phyloP scores from a whole-genome alignment of 2,329 filamentous ascomycete genomes.

The Triangularia verruculosa region DNA sequence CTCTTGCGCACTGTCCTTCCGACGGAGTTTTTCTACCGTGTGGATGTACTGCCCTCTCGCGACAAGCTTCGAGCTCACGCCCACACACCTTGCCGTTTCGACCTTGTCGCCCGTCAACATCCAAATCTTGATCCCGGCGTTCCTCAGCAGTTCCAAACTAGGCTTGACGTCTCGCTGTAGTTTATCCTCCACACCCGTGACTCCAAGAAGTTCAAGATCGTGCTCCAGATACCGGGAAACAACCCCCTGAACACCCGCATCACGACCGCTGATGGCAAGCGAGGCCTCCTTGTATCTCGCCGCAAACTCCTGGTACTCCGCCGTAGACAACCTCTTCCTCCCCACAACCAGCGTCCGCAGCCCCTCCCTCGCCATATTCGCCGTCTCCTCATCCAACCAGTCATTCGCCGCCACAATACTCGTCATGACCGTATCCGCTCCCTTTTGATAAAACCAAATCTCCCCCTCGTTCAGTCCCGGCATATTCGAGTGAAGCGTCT shows the following conservation, averaged over 20 bases:
- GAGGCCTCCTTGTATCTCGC: conserved; percentile 74
- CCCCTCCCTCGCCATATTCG: conserved; percentile 98
- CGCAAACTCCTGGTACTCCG: conserved; percentile 80
- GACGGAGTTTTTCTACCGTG: conserved; percentile 80
- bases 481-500: conserved; percentile 49
- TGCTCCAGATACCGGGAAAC: conserved; percentile 79
- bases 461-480: conserved; percentile 61
- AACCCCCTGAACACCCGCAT: conserved; percentile 75
- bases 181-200: conserved; percentile 97
- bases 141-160: conserved; percentile 88
- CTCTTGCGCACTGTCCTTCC: conserved; percentile 81
- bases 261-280: conserved; percentile 73
- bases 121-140: conserved; percentile 98
- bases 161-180: conserved; percentile 94
- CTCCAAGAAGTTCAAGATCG: conserved; percentile 89
- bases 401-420: conserved; percentile 92
- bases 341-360: conserved; percentile 91
- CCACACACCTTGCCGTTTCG: conserved; percentile 94
- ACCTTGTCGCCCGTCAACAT: conserved; percentile 99
- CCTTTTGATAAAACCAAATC: conserved; percentile 98
- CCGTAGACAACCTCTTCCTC: conserved; percentile 75
- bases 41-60: conserved; percentile 93
- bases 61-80: conserved; percentile 90
- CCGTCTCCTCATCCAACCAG: conserved; percentile 97
- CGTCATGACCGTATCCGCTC: conserved; percentile 97